Percentiles rank a stretch among this genome's conserved stretches.
Evolutionary conservation across 208 protist species (phyloP).

Genomic region (Trypanosoma theileri): DNA sequence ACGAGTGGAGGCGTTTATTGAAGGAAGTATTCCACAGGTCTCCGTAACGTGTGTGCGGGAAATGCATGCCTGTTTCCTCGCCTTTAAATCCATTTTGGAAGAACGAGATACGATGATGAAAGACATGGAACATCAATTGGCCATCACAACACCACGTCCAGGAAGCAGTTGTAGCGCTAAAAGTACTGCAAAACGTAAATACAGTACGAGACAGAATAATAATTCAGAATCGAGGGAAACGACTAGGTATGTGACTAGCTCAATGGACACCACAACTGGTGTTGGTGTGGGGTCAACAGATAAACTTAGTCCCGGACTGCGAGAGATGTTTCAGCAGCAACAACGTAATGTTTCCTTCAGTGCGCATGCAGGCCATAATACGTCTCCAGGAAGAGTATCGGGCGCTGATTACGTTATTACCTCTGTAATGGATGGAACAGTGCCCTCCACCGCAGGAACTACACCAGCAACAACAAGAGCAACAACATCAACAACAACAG

Average conservation of each 20-base stretch:
- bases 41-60: conserved; percentile 74
- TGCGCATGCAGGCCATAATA: neutral
- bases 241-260: conserved; percentile 25
- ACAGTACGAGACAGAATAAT: conserved; percentile 6
- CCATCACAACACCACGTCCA: conserved; percentile 1
- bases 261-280: conserved; percentile 36
- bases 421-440: too few relatives aligned
- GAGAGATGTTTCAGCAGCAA: conserved; percentile 26
- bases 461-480: conserved; percentile 6
- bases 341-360: neutral
- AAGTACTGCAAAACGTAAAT: neutral
- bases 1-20: conserved; percentile 63
- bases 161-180: conserved; percentile 7
- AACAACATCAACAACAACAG: conserved; percentile 1
- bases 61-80: conserved; percentile 79
- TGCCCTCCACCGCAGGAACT: too few relatives aligned
- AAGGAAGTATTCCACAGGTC: conserved; percentile 58
- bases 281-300: conserved; percentile 40
- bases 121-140: conserved; percentile 32
- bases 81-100: conserved; percentile 54
- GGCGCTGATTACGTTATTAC: too few relatives aligned
- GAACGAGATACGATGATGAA: conserved; percentile 35
- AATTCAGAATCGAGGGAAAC: conserved; percentile 1
- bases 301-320: conserved; percentile 15
- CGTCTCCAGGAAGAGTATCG: too few relatives aligned